Percentiles rank a stretch among this genome's conserved stretches.
Evolutionary conservation across 139 green algal genomes (phyloP).

Genomic region (Eudorina sp.): DNA sequence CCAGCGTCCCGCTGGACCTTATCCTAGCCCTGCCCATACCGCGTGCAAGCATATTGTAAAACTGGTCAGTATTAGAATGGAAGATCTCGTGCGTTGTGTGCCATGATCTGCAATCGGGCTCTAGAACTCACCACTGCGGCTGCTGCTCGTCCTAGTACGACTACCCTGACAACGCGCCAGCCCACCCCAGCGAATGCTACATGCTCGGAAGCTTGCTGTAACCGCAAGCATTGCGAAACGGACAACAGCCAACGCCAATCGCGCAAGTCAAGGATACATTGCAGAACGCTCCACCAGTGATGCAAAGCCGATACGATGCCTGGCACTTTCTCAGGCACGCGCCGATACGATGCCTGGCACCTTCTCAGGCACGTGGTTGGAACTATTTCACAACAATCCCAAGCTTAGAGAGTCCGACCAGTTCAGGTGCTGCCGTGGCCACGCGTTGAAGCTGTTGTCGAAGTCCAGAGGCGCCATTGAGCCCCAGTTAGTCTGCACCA

Average conservation of each 20-base stretch:
- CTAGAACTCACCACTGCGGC: background rate
- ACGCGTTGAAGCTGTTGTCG: background rate
- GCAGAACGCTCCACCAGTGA: no score
- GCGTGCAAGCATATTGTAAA: background rate
- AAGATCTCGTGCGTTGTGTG: no score
- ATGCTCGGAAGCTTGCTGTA: no score
- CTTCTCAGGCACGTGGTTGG: background rate
- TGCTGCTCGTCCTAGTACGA: background rate
- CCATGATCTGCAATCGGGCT: background rate
- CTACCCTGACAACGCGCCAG: no score
- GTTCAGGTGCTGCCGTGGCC: slow-evolving; percentile 6
- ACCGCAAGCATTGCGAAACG: no score
- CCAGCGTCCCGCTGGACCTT: background rate
- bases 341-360: no score
- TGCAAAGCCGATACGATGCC: no score
- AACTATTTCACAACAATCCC: background rate
- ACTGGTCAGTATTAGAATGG: no score
- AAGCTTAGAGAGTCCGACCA: background rate
- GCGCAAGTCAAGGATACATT: no score
- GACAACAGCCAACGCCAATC: no score
- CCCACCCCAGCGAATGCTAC: no score
- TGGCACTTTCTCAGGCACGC: no score
- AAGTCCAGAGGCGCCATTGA: slow-evolving; percentile 20
- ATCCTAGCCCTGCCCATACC: background rate
- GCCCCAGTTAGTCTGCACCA: slow-evolving; percentile 14